These are phyloP conservation scores for Avena atlantica DNA, from an alignment of 176 grass and related monocot genomes.

Conservation along the genomic window DNA sequence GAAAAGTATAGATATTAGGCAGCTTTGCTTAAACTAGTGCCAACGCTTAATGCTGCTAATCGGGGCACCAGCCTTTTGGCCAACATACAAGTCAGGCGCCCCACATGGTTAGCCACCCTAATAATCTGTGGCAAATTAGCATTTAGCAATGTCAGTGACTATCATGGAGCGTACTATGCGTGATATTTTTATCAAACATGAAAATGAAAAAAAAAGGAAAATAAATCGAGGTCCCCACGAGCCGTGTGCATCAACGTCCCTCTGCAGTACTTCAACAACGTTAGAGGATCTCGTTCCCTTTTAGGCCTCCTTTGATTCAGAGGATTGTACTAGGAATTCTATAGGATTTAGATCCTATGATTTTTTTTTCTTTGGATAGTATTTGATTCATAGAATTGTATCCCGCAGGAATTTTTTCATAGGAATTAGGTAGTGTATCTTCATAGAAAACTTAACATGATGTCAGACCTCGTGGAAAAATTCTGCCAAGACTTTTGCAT, in stretches of 20 bases:
- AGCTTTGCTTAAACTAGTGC: conserved; percentile 13
- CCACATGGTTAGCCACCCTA: conserved; percentile 30
- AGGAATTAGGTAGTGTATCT: too few species aligned
- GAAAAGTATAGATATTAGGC: not conserved
- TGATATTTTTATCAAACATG: not conserved
- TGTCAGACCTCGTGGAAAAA: too few species aligned
- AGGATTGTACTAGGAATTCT: too few species aligned
- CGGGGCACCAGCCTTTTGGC: conserved; percentile 10
- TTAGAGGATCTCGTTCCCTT: not conserved
- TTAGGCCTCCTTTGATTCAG: too few species aligned
- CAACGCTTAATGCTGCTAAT: not conserved
- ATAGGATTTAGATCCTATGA: too few species aligned
- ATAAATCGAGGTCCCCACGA: not conserved
- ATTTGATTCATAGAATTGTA: too few species aligned
- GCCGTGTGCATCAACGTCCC: too few species aligned
- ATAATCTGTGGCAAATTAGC: not conserved
- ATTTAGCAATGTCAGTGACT: not conserved
- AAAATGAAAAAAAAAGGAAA: not conserved
- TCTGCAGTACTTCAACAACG: too few species aligned
- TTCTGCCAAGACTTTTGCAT: too few species aligned
- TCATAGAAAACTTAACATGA: too few species aligned
- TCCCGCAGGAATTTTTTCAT: too few species aligned
- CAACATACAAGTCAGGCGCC: conserved; percentile 16
- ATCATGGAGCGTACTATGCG: not conserved
- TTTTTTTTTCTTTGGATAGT: too few species aligned